These are phyloP conservation scores for Lipomyces oligophaga DNA, from an alignment of 805 yeast species.

Conservation along the genomic window DNA sequence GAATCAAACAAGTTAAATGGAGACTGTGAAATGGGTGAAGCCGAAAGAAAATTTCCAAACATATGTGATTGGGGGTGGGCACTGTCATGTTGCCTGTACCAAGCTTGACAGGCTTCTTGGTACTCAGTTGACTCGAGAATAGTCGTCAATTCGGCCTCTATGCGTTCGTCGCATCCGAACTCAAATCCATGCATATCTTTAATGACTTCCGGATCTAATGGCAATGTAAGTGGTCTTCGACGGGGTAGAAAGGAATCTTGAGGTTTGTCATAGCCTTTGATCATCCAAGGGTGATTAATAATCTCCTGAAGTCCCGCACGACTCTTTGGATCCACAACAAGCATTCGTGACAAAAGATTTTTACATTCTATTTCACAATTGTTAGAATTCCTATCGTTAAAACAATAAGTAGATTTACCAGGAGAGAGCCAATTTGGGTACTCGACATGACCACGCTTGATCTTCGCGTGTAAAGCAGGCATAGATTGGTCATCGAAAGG, in stretches of 20 bases:
- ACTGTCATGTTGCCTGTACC: constrained; percentile 46
- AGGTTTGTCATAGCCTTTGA: constrained; percentile 72
- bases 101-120: constrained; percentile 54
- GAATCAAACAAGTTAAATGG: constrained; percentile 5
- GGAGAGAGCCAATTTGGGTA: constrained; percentile 78
- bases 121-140: constrained; percentile 66
- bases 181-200: constrained; percentile 74
- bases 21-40: background rate
- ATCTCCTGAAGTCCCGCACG: constrained; percentile 80
- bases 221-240: constrained; percentile 68
- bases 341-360: constrained; percentile 77
- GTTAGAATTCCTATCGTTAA: background rate
- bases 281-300: constrained; percentile 91
- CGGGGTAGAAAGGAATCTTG: constrained; percentile 71
- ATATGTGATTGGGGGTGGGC: background rate
- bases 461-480: constrained; percentile 86
- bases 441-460: constrained; percentile 86
- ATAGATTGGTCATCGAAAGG: constrained; percentile 97
- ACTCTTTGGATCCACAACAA: constrained; percentile 80
- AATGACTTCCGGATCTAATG: constrained; percentile 63
- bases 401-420: constrained; percentile 34
- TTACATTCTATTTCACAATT: constrained; percentile 48
- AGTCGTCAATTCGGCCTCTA: constrained; percentile 52
- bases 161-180: constrained; percentile 63
- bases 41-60: constrained; percentile 3